Evolutionary conservation across 768 basidiomycete genomes (phyloP).

Genomic region (Rhodotorula taiwanensis): DNA sequence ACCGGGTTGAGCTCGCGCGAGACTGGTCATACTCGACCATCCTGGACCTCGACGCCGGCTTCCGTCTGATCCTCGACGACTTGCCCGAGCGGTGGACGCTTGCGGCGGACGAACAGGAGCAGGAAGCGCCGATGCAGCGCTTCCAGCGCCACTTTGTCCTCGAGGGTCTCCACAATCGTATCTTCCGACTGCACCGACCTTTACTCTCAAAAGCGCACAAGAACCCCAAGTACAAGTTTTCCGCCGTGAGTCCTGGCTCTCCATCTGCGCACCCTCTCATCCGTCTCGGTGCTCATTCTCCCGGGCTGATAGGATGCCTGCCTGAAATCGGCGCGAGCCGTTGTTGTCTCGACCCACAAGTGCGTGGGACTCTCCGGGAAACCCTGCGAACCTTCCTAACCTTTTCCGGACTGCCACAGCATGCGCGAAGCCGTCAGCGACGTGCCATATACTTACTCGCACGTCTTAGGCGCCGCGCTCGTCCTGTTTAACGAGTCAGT

Average conservation of each 20-base stretch:
- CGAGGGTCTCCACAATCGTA: constrained; percentile 35
- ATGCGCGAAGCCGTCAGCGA: constrained; percentile 27
- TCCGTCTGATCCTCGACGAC: constrained; percentile 28
- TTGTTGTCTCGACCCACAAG: constrained; percentile 34
- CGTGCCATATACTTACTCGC: constrained; percentile 31
- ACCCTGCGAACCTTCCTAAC: neutral
- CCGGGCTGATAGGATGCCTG: constrained; percentile 5
- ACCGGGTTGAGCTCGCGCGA: constrained; percentile 23
- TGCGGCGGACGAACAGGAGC: constrained; percentile 18
- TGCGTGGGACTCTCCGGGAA: neutral
- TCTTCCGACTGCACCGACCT: constrained; percentile 35
- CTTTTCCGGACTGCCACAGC: neutral
- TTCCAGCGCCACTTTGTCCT: constrained; percentile 35
- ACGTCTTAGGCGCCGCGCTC: constrained; percentile 32
- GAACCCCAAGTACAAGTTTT: constrained; percentile 29
- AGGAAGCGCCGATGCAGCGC: constrained; percentile 33
- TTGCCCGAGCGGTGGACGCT: constrained; percentile 33
- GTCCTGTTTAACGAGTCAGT: constrained; percentile 36
- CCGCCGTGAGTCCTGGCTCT: constrained; percentile 16
- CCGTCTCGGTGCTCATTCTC: neutral
- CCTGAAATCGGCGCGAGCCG: constrained; percentile 20
- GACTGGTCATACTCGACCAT: constrained; percentile 19
- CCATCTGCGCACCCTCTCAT: too few species aligned
- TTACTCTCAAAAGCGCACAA: constrained; percentile 17
- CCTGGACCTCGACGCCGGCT: constrained; percentile 35